A percentile compares a stretch with the other conserved stretches of the same genome.
These are phyloP conservation scores for Lepidium sativum DNA, from an alignment of 345 rosid genomes.

Conservation along the genomic window DNA sequence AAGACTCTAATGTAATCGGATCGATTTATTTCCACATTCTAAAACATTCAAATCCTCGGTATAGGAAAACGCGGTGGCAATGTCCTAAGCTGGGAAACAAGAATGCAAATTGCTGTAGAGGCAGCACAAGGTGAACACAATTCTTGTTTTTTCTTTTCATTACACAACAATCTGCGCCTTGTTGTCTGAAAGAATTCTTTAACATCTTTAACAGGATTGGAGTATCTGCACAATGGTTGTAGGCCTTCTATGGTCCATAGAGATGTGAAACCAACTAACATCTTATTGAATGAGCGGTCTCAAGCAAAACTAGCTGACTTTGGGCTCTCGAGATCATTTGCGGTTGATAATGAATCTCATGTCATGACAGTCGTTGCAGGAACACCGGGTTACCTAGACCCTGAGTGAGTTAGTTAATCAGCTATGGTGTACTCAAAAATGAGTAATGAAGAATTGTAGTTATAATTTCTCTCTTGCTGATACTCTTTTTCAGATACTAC, in stretches of 20 bases:
- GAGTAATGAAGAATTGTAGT: not conserved
- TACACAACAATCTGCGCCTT: not conserved
- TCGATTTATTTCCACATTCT: not conserved
- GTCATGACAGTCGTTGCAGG: not conserved
- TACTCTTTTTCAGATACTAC: slow-evolving; percentile 10
- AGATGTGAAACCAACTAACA: slow-evolving; percentile 43
- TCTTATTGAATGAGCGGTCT: slow-evolving; percentile 32
- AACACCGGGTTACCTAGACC: not conserved
- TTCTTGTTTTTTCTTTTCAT: not conserved
- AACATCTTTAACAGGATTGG: slow-evolving; percentile 23
- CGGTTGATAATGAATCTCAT: not conserved
- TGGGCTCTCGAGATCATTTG: not conserved
- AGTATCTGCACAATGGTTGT: slow-evolving; percentile 47
- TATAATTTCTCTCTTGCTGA: not conserved
- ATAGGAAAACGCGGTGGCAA: slow-evolving; percentile 16
- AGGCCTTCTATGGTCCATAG: slow-evolving; percentile 47
- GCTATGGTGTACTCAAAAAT: not conserved
- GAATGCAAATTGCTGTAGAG: slow-evolving; percentile 39
- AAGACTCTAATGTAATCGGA: not conserved
- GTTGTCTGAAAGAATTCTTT: not conserved
- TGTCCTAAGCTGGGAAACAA: slow-evolving; percentile 36
- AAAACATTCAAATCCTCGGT: not conserved
- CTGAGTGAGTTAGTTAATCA: not conserved
- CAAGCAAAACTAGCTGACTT: slow-evolving; percentile 44
- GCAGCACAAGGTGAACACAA: slow-evolving; percentile 45